Evolutionary conservation across 352 stramenopile species (phyloP).

Genomic region (Phytophthora pluvialis): DNA sequence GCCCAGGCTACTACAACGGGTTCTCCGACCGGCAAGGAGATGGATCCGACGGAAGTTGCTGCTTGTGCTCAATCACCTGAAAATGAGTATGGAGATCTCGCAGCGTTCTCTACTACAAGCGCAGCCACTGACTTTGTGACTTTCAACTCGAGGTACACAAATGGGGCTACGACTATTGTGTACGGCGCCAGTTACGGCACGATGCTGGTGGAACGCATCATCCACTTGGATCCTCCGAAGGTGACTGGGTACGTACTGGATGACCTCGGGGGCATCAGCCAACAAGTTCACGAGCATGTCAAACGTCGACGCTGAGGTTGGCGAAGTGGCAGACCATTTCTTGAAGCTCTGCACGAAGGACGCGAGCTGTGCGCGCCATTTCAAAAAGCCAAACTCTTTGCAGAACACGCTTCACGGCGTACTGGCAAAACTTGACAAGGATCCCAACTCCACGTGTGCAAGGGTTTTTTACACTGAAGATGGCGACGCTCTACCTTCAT

Average conservation of each 20-base stretch:
- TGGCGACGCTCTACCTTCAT: background rate
- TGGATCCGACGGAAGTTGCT: conserved; percentile 29
- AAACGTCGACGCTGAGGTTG: conserved; percentile 40
- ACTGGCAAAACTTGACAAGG: conserved; percentile 21
- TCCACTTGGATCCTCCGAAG: background rate
- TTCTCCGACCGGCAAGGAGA: conserved; percentile 17
- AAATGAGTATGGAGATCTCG: conserved; percentile 37
- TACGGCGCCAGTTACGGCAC: background rate
- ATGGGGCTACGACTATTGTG: background rate
- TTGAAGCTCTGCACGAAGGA: conserved; percentile 22
- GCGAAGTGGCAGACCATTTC: conserved; percentile 13
- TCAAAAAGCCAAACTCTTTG: conserved; percentile 12
- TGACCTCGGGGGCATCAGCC: background rate
- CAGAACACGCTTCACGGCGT: conserved; percentile 22
- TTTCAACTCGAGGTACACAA: background rate
- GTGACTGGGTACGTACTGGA: background rate
- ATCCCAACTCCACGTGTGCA: background rate
- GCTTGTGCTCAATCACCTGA: conserved; percentile 31
- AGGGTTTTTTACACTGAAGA: background rate
- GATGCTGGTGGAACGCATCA: background rate
- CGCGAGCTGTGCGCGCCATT: conserved; percentile 12
- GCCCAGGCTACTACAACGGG: conserved; percentile 29
- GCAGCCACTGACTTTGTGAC: background rate
- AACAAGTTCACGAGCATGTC: conserved; percentile 31
- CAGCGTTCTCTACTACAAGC: conserved; percentile 41